These are phyloP conservation scores for Rhizophora mangle DNA, from an alignment of 345 rosid genomes.

Conservation along the genomic window DNA sequence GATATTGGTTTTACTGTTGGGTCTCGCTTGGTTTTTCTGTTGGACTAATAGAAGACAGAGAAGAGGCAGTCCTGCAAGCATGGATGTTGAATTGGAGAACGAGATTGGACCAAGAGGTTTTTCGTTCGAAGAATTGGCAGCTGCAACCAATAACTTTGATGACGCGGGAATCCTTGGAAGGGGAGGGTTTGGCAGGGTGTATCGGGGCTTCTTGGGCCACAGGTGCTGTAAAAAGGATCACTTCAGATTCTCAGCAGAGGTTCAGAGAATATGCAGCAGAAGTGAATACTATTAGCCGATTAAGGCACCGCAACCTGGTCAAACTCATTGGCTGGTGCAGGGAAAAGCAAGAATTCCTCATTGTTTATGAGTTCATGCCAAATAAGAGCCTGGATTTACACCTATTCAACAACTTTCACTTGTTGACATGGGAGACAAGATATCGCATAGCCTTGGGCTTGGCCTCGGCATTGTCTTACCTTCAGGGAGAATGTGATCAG, in stretches of 20 bases:
- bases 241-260: neutral
- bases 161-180: neutral
- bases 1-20: neutral
- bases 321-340: constrained; percentile 8
- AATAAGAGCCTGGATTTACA: neutral
- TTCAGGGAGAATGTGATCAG: neutral
- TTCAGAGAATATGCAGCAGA: constrained; percentile 3
- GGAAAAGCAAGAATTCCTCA: neutral
- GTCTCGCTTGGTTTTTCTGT: neutral
- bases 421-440: constrained; percentile 26
- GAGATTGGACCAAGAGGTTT: neutral
- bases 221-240: constrained; percentile 10
- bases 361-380: neutral
- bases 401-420: neutral
- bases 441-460: constrained; percentile 23
- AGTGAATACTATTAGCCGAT: constrained; percentile 4
- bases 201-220: neutral
- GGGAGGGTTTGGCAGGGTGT: neutral
- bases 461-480: neutral
- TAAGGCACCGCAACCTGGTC: constrained; percentile 7
- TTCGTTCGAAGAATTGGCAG: neutral
- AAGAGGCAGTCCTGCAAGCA: neutral
- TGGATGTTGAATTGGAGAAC: neutral
- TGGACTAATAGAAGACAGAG: no score
- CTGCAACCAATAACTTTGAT: neutral